These are phyloP conservation scores for Beauveria bassiana DNA, from an alignment of 2,329 filamentous ascomycete genomes.

Conservation along the genomic window DNA sequence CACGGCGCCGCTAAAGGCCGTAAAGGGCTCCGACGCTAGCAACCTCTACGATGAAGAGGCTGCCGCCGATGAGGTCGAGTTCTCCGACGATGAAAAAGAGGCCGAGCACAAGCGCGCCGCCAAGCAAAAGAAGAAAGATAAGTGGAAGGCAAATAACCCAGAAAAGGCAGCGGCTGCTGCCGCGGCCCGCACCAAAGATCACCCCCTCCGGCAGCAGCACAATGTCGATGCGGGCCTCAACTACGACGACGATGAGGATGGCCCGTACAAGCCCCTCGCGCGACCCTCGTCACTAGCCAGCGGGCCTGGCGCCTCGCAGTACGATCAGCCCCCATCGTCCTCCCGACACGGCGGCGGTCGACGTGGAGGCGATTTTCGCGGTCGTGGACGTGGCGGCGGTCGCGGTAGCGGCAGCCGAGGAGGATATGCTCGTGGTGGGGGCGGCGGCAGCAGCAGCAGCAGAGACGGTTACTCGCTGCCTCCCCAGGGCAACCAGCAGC, in stretches of 20 bases:
- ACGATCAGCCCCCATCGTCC: conserved; percentile 15
- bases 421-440: conserved; percentile 31
- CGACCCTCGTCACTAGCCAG: conserved; percentile 57
- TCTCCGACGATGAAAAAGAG: conserved; percentile 94
- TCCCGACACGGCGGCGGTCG: conserved; percentile 29
- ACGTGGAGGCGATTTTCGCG: conserved; percentile 29
- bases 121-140: conserved; percentile 58
- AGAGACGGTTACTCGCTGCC: conserved; percentile 36
- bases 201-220: conserved; percentile 33
- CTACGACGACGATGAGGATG: conserved; percentile 57
- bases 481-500: conserved; percentile 25
- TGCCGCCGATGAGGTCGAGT: conserved; percentile 79
- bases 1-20: conserved; percentile 67
- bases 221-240: conserved; percentile 42
- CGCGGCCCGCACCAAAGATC: conserved; percentile 25
- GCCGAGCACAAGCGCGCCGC: conserved; percentile 65
- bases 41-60: conserved; percentile 94
- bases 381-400: conserved; percentile 30
- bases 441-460: conserved; percentile 11
- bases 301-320: conserved; percentile 35
- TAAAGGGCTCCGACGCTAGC: conserved; percentile 88
- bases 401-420: conserved; percentile 32
- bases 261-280: conserved; percentile 63
- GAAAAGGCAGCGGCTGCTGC: conserved; percentile 28
- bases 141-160: conserved; percentile 34